Percentiles rank a stretch among this genome's conserved stretches.
These are phyloP conservation scores for Pseudozyma sp. DNA, from an alignment of 1,284 basidiomycete species.

Conservation along the genomic window DNA sequence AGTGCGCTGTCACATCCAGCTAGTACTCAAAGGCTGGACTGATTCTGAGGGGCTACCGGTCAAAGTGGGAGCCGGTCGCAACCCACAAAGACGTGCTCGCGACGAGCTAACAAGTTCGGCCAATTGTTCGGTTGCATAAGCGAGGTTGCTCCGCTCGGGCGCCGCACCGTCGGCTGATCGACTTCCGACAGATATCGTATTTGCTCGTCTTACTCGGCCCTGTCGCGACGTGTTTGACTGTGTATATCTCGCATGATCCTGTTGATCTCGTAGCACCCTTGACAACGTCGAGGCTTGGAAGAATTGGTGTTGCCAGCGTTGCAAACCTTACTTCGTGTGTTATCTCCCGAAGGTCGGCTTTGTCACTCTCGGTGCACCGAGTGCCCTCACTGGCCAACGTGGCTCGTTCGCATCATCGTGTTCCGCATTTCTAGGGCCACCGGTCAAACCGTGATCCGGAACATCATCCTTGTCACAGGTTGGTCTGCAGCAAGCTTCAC, in stretches of 20 bases:
- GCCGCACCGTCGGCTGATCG: conserved; percentile 8
- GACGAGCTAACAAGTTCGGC: not conserved
- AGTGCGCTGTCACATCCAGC: no score
- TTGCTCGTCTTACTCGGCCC: not conserved
- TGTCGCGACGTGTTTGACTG: no score
- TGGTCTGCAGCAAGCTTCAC: not conserved
- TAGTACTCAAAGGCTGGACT: no score
- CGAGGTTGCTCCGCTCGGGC: conserved; percentile 2
- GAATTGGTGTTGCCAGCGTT: not conserved
- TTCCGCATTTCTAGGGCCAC: not conserved
- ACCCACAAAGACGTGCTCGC: not conserved
- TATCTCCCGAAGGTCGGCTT: not conserved
- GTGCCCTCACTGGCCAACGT: not conserved
- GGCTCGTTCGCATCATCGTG: not conserved
- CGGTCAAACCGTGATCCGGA: not conserved
- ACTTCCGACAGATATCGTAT: conserved; percentile 3
- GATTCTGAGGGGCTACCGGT: no score
- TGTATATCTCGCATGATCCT: not conserved
- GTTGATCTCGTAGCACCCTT: not conserved
- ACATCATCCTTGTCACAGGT: not conserved
- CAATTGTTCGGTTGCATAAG: conserved; percentile 6
- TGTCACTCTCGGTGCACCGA: not conserved
- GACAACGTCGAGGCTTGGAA: not conserved
- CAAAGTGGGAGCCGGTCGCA: no score
- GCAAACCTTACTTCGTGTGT: not conserved